phyloP scores from a whole-genome alignment of 306 rosid genomes.

The Prosopis cineraria region DNA sequence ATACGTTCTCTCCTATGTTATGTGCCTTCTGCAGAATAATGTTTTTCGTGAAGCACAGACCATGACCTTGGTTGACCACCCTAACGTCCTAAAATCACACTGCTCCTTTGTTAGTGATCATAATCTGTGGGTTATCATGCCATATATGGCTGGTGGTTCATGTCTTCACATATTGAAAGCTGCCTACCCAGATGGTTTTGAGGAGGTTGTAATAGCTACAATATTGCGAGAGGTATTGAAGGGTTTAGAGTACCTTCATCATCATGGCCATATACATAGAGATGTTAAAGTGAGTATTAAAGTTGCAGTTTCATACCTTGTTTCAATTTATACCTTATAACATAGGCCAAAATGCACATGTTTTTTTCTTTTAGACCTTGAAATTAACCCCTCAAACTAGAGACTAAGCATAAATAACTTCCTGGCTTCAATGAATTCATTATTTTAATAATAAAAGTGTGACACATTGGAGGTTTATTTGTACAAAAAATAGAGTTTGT shows the following conservation, averaged over 20 bases:
- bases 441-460: not conserved
- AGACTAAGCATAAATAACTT: not conserved
- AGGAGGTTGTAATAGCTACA: constrained; percentile 81
- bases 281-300: constrained; percentile 72
- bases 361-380: not conserved
- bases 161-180: constrained; percentile 95
- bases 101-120: constrained; percentile 91
- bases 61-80: constrained; percentile 91
- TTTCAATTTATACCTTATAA: not conserved
- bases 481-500: not conserved
- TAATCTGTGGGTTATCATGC: constrained; percentile 94
- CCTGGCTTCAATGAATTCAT: not conserved
- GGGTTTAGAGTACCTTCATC: constrained; percentile 89
- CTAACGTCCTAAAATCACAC: constrained; percentile 85
- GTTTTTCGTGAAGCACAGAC: constrained; percentile 90
- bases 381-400: not conserved
- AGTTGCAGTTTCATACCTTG: not conserved
- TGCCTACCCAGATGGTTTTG: constrained; percentile 80
- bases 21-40: constrained; percentile 52
- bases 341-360: not conserved
- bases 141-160: constrained; percentile 91
- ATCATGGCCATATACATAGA: constrained; percentile 90
- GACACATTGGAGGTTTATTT: not conserved
- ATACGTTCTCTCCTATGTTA: not conserved
- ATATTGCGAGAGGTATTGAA: constrained; percentile 73